Base-by-base conservation (phyloP, 139 green algal genomes). In the Bryopsis sp. region DNA sequence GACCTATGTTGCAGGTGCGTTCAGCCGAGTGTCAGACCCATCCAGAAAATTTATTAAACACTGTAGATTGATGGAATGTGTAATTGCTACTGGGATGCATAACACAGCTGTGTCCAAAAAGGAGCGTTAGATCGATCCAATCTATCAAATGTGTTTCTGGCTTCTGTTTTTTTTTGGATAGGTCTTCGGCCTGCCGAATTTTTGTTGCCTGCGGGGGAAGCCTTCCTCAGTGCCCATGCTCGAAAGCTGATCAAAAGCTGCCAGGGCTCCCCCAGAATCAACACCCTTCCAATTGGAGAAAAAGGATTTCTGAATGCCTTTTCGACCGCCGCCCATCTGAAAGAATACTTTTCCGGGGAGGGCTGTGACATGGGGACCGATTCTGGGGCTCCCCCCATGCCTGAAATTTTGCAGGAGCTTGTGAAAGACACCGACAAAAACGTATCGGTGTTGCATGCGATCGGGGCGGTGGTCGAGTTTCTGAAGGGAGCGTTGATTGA, bases 401-500 rank as follows among this genome's bases (percentile, higher is more conserved):
- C 66, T 31, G 15, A 72, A 24, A 24, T 33, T 3, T n/a, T 72
- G 29, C 4, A 62, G 39, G 46, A 70, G 22, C 24, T 62, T 11
- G 6, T 65, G 19, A 58, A 32, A 58, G 28, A 39, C 19, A 32
- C 26, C 11, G 66, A 72, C 34, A 11, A 4, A n/a, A 4, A 65
- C 15, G 24, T 38, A 15, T 50, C 65, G 22, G n/a, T 54, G 32
- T 57, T 82, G 34, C 32, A 37, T 26, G 72, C 72, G 1, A 59
- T 82, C 26, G 70, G 73, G 7, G 79, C 76, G 8, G 67, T 80
- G 50, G 65, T 88, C 2, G 46, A 31, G 8, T 92, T 89, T 73
- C 81, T 97, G 35, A 63, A 72, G 35, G 68, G 79, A 0, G 70
- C 71, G 0, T 69, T 98, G 76, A 80, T 97, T 50, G 93, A 96